Conservation (phyloP, 2,329 filamentous ascomycete species). For the Allantophomopsis lycopodina region DNA sequence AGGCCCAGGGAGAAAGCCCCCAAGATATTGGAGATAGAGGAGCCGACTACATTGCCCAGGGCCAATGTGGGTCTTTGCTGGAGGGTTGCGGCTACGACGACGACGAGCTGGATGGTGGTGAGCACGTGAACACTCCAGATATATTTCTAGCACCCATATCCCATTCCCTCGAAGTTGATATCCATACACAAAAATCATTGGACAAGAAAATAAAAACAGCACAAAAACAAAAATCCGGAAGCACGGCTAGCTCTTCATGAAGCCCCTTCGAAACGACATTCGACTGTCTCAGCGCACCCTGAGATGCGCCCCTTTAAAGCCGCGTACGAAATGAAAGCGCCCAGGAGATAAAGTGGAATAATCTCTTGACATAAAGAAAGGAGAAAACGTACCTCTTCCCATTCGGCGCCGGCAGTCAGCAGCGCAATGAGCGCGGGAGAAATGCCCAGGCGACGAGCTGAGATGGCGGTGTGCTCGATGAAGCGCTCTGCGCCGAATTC, state of each 20-base stretch:
- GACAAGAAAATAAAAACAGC: no score
- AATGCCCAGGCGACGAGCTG: conserved; percentile 28
- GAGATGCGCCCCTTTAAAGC: no score
- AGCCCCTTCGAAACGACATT: no score
- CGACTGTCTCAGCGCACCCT: no score
- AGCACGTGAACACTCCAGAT: background rate
- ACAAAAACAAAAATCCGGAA: no score
- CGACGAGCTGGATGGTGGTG: conserved; percentile 23
- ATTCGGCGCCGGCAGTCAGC: conserved; percentile 38
- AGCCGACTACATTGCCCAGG: conserved; percentile 39
- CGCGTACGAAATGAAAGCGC: no score
- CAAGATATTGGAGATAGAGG: conserved; percentile 37
- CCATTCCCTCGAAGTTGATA: no score
- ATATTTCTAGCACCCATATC: no score
- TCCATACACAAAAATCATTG: no score
- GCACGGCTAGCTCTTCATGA: no score
- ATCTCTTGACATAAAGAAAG: no score
- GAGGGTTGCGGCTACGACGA: conserved; percentile 31
- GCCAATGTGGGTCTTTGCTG: conserved; percentile 31
- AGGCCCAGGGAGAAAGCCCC: conserved; percentile 40
- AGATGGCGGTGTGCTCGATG: conserved; percentile 32
- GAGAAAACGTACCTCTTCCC: conserved; percentile 32
- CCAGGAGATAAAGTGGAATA: no score
- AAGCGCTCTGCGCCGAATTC: conserved; percentile 38
- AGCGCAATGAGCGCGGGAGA: conserved; percentile 33